These are phyloP conservation scores for Immersiella caudata DNA, from an alignment of 495 filamentous ascomycete species.

Conservation along the genomic window DNA sequence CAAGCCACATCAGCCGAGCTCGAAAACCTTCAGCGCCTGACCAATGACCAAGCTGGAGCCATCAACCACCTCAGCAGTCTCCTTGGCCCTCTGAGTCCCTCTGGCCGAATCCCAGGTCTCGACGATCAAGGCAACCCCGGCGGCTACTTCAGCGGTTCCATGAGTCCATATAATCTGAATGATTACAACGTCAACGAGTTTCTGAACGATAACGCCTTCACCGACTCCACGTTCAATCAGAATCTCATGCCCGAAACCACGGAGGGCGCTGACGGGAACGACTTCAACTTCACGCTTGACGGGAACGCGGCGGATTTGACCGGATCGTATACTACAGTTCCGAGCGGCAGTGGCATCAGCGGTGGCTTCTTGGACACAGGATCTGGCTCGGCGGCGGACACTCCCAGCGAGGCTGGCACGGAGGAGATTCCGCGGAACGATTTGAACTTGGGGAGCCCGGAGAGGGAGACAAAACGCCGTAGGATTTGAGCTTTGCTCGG, in stretches of 20 bases:
- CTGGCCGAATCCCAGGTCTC: constrained; percentile 76
- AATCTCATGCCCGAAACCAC: background rate
- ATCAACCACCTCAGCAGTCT: constrained; percentile 71
- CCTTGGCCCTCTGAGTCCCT: constrained; percentile 77
- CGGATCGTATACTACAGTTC: background rate
- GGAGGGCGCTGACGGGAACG: constrained; percentile 29
- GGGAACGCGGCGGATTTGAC: constrained; percentile 9
- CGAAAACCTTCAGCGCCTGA: constrained; percentile 71
- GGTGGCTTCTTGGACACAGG: constrained; percentile 39
- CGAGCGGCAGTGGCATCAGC: constrained; percentile 4
- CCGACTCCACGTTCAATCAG: constrained; percentile 27
- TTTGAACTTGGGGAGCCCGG: constrained; percentile 16
- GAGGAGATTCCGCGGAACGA: constrained; percentile 50
- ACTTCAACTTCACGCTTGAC: constrained; percentile 48
- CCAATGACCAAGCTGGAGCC: constrained; percentile 69
- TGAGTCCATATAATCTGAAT: constrained; percentile 66
- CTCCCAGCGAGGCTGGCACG: constrained; percentile 49
- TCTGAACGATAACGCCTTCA: background rate
- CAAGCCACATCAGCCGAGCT: constrained; percentile 70
- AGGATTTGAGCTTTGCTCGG: constrained; percentile 1
- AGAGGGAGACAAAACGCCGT: constrained; percentile 12
- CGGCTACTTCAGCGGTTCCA: constrained; percentile 59
- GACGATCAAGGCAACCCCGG: constrained; percentile 46
- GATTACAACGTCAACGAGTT: constrained; percentile 26
- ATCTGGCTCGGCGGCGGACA: constrained; percentile 29